Conservation (phyloP, 2,329 filamentous ascomycete species). For the Fusarium keratoplasticum region DNA sequence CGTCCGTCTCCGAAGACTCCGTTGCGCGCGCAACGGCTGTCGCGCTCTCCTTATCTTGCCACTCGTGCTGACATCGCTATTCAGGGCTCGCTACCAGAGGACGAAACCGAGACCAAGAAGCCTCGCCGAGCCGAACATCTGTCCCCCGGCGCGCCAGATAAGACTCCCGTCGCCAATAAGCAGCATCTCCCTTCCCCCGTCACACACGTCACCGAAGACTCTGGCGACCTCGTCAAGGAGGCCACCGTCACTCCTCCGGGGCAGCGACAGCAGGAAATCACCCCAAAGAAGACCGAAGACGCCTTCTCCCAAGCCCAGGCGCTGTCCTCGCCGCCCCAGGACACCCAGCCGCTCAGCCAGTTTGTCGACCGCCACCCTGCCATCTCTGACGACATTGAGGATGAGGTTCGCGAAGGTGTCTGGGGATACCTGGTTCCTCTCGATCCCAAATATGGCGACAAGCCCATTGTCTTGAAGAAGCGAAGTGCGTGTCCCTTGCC, state of each 20-base stretch:
- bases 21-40: slow-evolving; percentile 16
- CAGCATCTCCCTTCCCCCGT: slow-evolving; percentile 84
- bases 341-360: slow-evolving; percentile 72
- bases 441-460: slow-evolving; percentile 74
- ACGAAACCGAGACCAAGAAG: slow-evolving; percentile 80
- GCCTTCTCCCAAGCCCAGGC: slow-evolving; percentile 57
- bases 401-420: slow-evolving; percentile 85
- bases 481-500: slow-evolving; percentile 76
- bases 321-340: slow-evolving; percentile 73
- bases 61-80: slow-evolving; percentile 37
- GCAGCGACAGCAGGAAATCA: slow-evolving; percentile 66
- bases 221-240: slow-evolving; percentile 73
- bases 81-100: slow-evolving; percentile 75
- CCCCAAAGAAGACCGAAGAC: slow-evolving; percentile 63
- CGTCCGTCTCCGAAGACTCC: not conserved
- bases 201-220: slow-evolving; percentile 71
- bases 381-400: slow-evolving; percentile 84
- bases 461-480: slow-evolving; percentile 78
- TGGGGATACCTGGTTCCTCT: slow-evolving; percentile 96
- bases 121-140: slow-evolving; percentile 82
- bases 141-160: slow-evolving; percentile 63
- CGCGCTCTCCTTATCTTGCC: slow-evolving; percentile 18
- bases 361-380: slow-evolving; percentile 78
- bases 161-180: slow-evolving; percentile 71
- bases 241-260: slow-evolving; percentile 77